phyloP scores from a whole-genome alignment of 768 basidiomycete genomes.

The Termitomyces sp. region DNA sequence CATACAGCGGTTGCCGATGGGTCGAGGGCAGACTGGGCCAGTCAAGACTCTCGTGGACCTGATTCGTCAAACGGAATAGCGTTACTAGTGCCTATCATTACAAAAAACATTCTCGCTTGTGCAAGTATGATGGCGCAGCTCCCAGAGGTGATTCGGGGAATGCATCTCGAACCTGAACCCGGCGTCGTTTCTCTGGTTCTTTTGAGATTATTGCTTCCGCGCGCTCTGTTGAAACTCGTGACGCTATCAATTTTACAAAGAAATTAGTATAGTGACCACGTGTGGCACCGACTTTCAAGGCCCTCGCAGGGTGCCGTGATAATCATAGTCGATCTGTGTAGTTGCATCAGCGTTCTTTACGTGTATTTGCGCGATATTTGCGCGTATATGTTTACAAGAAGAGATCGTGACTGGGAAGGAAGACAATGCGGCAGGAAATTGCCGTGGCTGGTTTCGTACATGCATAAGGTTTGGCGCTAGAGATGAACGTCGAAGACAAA shows the following conservation, averaged over 20 bases:
- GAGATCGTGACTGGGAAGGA: neutral
- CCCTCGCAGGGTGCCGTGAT: neutral
- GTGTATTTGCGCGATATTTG: constrained; percentile 6
- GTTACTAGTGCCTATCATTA: neutral
- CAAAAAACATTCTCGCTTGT: neutral
- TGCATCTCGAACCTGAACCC: neutral
- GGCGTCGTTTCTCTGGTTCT: neutral
- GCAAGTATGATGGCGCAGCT: neutral
- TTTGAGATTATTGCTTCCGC: constrained; percentile 7
- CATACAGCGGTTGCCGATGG: neutral
- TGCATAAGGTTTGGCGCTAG: neutral
- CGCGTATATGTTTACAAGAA: neutral
- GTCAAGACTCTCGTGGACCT: too few species aligned
- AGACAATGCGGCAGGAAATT: neutral
- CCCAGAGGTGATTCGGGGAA: neutral
- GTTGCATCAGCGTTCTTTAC: constrained; percentile 6
- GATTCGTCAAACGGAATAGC: neutral
- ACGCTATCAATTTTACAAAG: neutral
- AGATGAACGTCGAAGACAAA: neutral
- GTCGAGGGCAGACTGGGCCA: neutral
- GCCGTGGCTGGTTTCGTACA: neutral
- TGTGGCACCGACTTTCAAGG: constrained; percentile 1
- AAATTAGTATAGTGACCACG: neutral
- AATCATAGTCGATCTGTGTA: constrained; percentile 1
- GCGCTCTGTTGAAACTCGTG: constrained; percentile 1